Evolutionary conservation across 805 yeast genomes (phyloP).

Genomic region (Teunomyces stri): DNA sequence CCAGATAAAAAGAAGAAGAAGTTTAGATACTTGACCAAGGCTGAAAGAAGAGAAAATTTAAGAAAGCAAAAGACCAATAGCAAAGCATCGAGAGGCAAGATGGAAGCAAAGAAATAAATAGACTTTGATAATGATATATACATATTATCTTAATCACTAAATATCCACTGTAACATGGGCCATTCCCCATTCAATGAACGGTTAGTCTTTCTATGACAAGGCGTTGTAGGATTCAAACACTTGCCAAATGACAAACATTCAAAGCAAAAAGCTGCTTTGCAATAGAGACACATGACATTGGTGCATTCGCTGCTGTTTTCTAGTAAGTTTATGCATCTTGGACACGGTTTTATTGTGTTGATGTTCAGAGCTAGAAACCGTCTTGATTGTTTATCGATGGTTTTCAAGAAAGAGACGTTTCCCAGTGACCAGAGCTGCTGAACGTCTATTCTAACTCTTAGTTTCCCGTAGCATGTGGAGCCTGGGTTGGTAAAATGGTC

Average conservation of each 20-base stretch:
- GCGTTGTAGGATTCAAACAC: background rate
- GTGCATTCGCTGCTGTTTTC: background rate
- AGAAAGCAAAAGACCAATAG: slow-evolving; percentile 33
- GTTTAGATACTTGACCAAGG: slow-evolving; percentile 82
- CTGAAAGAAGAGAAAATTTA: slow-evolving; percentile 60
- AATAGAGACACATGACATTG: background rate
- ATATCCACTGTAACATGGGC: background rate
- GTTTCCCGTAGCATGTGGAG: background rate
- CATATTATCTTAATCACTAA: background rate
- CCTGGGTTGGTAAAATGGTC: background rate
- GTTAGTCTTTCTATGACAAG: background rate
- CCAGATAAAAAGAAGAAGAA: slow-evolving; percentile 61
- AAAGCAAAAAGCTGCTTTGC: background rate
- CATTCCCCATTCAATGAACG: background rate
- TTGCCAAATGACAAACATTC: background rate
- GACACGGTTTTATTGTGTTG: background rate
- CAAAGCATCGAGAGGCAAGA: slow-evolving; percentile 4
- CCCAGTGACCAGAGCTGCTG: background rate
- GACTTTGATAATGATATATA: background rate
- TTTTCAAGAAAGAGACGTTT: background rate
- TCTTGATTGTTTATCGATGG: background rate
- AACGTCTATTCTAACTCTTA: background rate
- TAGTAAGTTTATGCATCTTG: background rate
- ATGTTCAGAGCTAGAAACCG: background rate
- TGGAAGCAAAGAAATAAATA: slow-evolving; percentile 1